phyloP scores from a whole-genome alignment of 331 rosid genomes.

The Quercus phellos region DNA sequence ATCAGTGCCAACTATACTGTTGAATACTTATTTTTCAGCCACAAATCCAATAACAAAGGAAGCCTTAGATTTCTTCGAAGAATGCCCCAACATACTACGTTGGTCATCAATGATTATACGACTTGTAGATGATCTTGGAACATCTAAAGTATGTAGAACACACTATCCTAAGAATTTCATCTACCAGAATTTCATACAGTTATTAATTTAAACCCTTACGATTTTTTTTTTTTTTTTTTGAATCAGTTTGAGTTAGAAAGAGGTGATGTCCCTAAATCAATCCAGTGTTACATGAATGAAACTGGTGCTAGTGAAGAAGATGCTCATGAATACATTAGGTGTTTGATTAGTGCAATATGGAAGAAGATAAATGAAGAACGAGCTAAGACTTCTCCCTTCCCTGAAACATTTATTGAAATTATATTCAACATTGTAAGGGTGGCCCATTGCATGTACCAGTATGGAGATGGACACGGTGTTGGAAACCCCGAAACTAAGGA shows the following conservation, averaged over 20 bases:
- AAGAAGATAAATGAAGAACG: conserved; percentile 1
- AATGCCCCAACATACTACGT: background rate
- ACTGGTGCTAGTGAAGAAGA: background rate
- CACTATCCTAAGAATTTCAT: no score
- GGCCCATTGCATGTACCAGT: background rate
- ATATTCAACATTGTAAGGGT: background rate
- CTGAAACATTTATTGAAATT: background rate
- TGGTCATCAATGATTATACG: background rate
- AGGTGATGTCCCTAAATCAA: conserved; percentile 9
- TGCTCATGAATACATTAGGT: background rate
- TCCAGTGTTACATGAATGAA: conserved; percentile 18
- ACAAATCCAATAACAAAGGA: background rate
- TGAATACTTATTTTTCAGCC: background rate
- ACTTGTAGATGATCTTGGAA: conserved; percentile 13
- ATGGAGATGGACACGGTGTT: no score
- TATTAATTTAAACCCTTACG: background rate
- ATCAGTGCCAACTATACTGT: background rate
- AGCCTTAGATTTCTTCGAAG: background rate
- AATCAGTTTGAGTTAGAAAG: background rate
- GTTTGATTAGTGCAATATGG: background rate
- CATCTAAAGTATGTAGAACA: background rate
- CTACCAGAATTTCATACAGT: no score
- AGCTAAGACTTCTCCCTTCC: background rate
- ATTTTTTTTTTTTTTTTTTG: no score
- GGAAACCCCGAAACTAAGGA: no score